Evolutionary conservation across 2,329 filamentous ascomycete species (phyloP), one percentile per base, ranked within the genome.

Genomic region (Trichoderma harzianum): DNA sequence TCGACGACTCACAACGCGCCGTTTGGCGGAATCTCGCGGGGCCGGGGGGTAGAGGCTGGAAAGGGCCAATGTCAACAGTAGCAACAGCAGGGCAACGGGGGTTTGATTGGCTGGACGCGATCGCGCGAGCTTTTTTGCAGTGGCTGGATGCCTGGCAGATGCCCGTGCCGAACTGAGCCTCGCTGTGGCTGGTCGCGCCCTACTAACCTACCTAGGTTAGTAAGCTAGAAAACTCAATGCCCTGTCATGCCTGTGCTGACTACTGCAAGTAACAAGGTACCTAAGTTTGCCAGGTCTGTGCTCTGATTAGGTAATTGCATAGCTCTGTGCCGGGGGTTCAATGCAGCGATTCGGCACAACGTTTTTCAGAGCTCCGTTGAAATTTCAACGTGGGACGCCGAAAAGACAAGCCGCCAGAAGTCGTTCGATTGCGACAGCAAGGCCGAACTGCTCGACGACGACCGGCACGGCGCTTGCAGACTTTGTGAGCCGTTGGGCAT

Each of bases 31-130:
- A 55, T 51, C 57, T 74, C 70, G 72, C 72, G 73, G 70, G 51
- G 43, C 63, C 34, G 62, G 73, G 73, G 75, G 76, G 75, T 75
- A 76, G 75, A 74, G 73, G 65, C 67, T 62, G 55, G 63, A 72
- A 73, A 72, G 63, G 72, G 73, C 73, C 75, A 74, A 76, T 65
- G 73, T 87, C 84, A 88, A 88, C 85, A 88, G 75, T 80, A 78
- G 83, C 85, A 88, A 89, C 87, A 78, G 80, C 86, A 75, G 80
- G 76, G 87, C 88, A 91, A 91, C 89, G 78, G 77, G 16, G 5
- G 51, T 76, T 28, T 79, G 69, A 87, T 87, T 88, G 85, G 86
- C 72, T 72, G 26, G 36, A 66, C 72, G 72, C 71, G 71, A 55
- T 64, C 73, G 74, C 74, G 72, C 71, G 65, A 64, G 58, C 62